These are phyloP conservation scores for Trametes meyenii DNA, from an alignment of 768 basidiomycete genomes.

Conservation along the genomic window DNA sequence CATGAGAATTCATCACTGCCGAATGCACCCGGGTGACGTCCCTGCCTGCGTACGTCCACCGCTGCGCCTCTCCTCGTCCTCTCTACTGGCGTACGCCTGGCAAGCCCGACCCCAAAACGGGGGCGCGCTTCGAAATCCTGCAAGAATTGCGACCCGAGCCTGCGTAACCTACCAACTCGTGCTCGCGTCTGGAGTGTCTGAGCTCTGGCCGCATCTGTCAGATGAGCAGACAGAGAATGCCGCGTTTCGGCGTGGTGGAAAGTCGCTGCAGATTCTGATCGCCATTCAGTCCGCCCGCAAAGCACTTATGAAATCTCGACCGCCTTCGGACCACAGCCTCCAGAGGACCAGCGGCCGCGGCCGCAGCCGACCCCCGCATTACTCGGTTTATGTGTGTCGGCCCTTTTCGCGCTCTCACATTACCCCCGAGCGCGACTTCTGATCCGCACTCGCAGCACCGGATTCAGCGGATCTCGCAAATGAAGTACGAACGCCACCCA, in stretches of 20 bases:
- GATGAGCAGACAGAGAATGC: neutral
- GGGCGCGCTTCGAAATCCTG: neutral
- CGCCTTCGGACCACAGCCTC: neutral
- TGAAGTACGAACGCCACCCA: neutral
- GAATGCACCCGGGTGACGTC: conserved; percentile 8
- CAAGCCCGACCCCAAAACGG: neutral
- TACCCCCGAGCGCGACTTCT: neutral
- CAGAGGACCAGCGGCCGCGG: neutral
- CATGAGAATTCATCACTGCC: conserved; percentile 8
- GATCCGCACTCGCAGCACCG: neutral
- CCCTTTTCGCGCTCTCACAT: no score
- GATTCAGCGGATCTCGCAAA: neutral
- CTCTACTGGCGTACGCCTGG: neutral
- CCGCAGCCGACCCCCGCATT: no score
- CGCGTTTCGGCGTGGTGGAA: neutral
- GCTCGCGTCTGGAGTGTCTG: neutral
- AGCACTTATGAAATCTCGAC: neutral
- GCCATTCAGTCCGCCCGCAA: neutral
- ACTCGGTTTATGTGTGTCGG: no score
- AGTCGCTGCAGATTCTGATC: neutral
- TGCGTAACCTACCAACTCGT: neutral
- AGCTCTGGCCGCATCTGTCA: conserved; percentile 10
- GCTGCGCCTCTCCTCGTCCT: neutral
- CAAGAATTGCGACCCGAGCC: neutral
- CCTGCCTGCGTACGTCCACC: neutral